Evolutionary conservation across 140 eudicot species (phyloP), one percentile per base, ranked within the genome.

Genomic region (Anethum foeniculum): DNA sequence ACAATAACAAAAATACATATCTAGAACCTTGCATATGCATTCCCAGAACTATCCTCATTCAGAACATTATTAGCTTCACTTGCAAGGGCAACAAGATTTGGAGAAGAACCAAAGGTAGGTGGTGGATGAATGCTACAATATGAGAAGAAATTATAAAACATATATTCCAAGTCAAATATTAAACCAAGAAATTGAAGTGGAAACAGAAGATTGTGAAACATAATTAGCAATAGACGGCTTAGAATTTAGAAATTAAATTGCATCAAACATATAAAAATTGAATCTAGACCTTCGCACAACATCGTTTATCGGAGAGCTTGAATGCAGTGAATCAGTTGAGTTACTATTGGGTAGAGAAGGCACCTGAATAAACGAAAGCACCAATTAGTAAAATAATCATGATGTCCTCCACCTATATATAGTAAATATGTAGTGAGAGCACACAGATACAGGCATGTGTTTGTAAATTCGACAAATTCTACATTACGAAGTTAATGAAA

Each of bases 41-140:
- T 80, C 44, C 76, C 36, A 82, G 78, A 83, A 85, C 82, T 87
- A 65, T 85, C 89, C 15, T 71, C 83, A 80, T 86, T 82, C 80
- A 46, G 77, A 76, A 69, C 85, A 82, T 81, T 43, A 80, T 49
- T 81, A 49, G 86, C 81, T 81, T 85, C 85, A 83, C 80, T 79
- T 71, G 81, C 93, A 87, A 87, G 91, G 72, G 56, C 89, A 62
- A 86, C 92, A 76, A 88, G 96, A 86, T 90, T 88, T 75, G 81
- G 91, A 72, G 89, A 84, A 78, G 97, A 90, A 68, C 97, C 95
- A 87, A 92, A 89, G 64, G 97, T 85, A 16, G 97, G 97, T 9
- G 91, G 91, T 3, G 91, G 91, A 74, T 88, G 97, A 82, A 82
- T 81, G 78, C 95, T 90, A 64, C 64, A 18, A 34, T 18, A 14